Conservation (phyloP, 257 asterid species). For the Nicotiana paniculata region DNA sequence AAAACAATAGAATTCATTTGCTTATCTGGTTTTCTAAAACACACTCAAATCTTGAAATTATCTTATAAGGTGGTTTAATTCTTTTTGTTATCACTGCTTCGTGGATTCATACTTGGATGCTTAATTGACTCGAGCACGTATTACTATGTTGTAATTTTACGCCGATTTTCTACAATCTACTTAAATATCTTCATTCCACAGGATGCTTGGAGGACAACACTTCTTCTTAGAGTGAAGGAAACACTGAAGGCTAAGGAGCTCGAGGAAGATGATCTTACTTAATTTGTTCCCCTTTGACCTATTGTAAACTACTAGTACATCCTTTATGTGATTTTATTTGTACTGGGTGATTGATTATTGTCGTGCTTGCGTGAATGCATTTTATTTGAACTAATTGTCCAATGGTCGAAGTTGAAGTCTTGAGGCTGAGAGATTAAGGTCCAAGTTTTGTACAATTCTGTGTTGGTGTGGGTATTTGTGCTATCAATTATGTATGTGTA, state of each 20-base stretch:
- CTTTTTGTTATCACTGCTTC: neutral
- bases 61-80: neutral
- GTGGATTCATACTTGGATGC: neutral
- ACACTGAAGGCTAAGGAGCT: conserved; percentile 86
- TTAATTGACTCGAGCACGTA: neutral
- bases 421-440: neutral
- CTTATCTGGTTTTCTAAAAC: neutral
- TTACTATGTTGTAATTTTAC: neutral
- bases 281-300: conserved; percentile 12
- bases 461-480: neutral
- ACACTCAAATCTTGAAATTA: neutral
- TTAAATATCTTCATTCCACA: conserved; percentile 11
- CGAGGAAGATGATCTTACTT: conserved; percentile 94
- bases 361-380: neutral
- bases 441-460: neutral
- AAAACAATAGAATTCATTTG: neutral
- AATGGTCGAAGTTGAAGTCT: neutral
- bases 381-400: neutral
- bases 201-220: conserved; percentile 96
- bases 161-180: neutral
- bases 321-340: conserved; percentile 5
- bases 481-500: neutral
- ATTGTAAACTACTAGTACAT: conserved; percentile 4
- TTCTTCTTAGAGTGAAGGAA: conserved; percentile 92
- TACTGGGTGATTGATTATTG: conserved; percentile 2